These are phyloP conservation scores for Neoarthrinium moseri DNA, from an alignment of 2,329 filamentous ascomycete species.

Conservation along the genomic window DNA sequence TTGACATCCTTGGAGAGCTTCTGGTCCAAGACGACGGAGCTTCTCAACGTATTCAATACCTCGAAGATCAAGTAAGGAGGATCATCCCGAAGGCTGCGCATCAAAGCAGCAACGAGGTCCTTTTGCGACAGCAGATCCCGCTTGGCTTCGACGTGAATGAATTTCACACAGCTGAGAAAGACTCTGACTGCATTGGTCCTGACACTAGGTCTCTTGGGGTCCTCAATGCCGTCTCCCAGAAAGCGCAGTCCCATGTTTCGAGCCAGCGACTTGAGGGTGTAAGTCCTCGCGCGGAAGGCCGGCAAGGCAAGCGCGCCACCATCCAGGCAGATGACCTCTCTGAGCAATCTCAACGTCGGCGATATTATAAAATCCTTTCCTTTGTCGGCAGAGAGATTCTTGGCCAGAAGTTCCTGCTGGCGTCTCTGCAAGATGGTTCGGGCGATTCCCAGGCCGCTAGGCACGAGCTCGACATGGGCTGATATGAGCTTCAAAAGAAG, in stretches of 20 bases:
- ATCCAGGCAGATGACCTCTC: conserved; percentile 82
- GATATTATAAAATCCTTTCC: conserved; percentile 86
- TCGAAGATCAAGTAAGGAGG: conserved; percentile 73
- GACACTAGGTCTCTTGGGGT: conserved; percentile 71
- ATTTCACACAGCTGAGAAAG: conserved; percentile 74
- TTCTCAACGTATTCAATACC: conserved; percentile 68
- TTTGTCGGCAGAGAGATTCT: conserved; percentile 76
- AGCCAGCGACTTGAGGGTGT: conserved; percentile 76
- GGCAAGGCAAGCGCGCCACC: conserved; percentile 76
- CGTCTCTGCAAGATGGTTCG: conserved; percentile 78
- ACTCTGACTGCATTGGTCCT: conserved; percentile 82
- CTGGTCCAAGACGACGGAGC: conserved; percentile 71
- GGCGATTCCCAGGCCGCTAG: conserved; percentile 75
- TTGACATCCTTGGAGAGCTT: conserved; percentile 73
- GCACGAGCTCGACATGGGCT: conserved; percentile 68
- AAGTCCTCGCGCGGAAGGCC: conserved; percentile 75
- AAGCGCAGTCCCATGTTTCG: conserved; percentile 75
- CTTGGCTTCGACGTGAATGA: conserved; percentile 75
- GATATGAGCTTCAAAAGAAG: conserved; percentile 80
- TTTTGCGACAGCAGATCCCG: conserved; percentile 79
- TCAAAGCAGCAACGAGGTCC: conserved; percentile 67
- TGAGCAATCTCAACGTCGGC: conserved; percentile 80
- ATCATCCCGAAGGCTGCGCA: conserved; percentile 76
- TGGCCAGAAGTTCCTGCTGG: conserved; percentile 77
- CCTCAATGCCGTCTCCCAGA: conserved; percentile 58